A percentile compares a stretch with the other conserved stretches of the same genome.
These are phyloP conservation scores for Trypanosoma vivax DNA, from an alignment of 208 protist genomes.

Conservation along the genomic window DNA sequence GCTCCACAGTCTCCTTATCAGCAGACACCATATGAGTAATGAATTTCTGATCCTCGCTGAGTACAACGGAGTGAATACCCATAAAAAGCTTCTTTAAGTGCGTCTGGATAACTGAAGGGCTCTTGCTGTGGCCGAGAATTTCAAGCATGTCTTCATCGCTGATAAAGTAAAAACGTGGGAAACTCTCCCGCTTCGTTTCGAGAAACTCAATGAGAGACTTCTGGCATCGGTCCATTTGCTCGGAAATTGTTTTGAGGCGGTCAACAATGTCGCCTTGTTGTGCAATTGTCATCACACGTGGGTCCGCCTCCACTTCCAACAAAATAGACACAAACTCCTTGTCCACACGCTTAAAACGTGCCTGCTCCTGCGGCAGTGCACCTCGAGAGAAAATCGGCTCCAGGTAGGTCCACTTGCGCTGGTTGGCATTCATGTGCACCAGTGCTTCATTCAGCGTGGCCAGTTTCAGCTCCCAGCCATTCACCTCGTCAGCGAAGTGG, in stretches of 20 bases:
- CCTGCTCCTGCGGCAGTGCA: conserved; percentile 94
- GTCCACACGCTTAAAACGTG: conserved; percentile 94
- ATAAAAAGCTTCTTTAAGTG: conserved; percentile 94
- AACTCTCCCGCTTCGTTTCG: conserved; percentile 94
- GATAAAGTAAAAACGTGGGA: conserved; percentile 98
- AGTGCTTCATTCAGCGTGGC: conserved; percentile 77
- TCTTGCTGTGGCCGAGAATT: conserved; percentile 94
- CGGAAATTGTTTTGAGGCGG: conserved; percentile 82
- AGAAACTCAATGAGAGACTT: conserved; percentile 96
- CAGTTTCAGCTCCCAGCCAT: conserved; percentile 90
- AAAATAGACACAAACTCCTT: conserved; percentile 94
- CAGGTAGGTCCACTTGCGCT: conserved; percentile 97
- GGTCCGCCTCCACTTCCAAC: conserved; percentile 75
- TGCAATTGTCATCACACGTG: conserved; percentile 89
- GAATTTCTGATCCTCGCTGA: conserved; percentile 65
- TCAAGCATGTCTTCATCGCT: conserved; percentile 98
- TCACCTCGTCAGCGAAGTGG: conserved; percentile 90
- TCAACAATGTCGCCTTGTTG: conserved; percentile 81
- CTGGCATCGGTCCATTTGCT: conserved; percentile 95
- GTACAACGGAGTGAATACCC: conserved; percentile 85
- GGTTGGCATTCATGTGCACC: conserved; percentile 90
- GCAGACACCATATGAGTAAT: conserved; percentile 89
- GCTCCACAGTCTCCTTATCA: conserved; percentile 77
- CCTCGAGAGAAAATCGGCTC: conserved; percentile 97
- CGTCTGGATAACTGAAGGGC: conserved; percentile 84